A percentile compares a stretch with the other conserved stretches of the same genome.
These are phyloP conservation scores for Zygosaccharomyces rouxii DNA, from an alignment of 805 yeast genomes.

Conservation along the genomic window DNA sequence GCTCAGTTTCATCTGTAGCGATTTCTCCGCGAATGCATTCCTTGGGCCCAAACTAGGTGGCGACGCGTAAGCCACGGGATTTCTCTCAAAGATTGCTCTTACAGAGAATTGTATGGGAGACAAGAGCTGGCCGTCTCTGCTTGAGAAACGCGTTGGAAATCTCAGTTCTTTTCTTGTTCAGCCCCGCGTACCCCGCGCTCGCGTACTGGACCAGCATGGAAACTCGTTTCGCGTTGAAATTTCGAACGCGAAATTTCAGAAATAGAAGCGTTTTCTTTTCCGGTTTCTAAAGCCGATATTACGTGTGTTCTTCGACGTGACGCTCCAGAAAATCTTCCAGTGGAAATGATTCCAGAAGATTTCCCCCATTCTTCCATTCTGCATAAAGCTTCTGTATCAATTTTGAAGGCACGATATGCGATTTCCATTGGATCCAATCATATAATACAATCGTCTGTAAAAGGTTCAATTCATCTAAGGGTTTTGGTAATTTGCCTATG, in stretches of 20 bases:
- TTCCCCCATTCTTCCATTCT: slow-evolving; percentile 2
- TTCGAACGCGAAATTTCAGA: neutral
- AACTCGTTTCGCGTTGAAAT: neutral
- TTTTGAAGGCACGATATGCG: slow-evolving; percentile 2
- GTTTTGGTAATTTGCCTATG: slow-evolving; percentile 2
- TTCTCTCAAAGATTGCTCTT: neutral
- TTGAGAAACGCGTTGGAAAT: neutral
- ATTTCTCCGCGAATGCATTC: neutral
- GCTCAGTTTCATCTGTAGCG: neutral
- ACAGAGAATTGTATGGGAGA: neutral
- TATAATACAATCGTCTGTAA: slow-evolving; percentile 13
- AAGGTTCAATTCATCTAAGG: slow-evolving; percentile 11
- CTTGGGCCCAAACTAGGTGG: neutral
- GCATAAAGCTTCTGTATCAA: slow-evolving; percentile 4
- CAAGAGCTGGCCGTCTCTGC: neutral
- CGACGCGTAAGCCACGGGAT: neutral
- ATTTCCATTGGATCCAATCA: slow-evolving; percentile 13
- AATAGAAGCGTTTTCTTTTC: neutral
- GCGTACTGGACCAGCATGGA: neutral
- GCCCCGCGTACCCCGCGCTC: neutral
- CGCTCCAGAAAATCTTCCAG: neutral
- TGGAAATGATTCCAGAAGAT: neutral
- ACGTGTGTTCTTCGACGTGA: neutral
- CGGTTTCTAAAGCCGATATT: neutral
- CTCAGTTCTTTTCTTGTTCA: neutral